A percentile compares a stretch with the other conserved stretches of the same genome.
Conservation (phyloP, 495 filamentous ascomycete species). For the Xylaria nigripes region DNA sequence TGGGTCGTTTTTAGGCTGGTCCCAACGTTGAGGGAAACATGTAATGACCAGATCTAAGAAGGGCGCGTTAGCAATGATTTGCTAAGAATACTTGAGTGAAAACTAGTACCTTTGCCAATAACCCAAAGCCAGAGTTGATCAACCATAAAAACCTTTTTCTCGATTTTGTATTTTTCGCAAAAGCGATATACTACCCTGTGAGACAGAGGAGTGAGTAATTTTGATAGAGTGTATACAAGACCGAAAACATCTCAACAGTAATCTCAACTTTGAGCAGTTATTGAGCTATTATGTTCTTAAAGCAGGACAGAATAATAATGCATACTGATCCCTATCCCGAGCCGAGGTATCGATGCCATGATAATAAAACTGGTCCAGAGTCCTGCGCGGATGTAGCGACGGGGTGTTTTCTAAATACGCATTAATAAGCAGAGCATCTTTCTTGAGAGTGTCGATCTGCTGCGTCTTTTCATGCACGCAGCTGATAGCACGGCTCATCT, state of each 20-base stretch:
- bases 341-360: constrained; percentile 60
- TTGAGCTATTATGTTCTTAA: background rate
- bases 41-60: constrained; percentile 51
- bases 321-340: constrained; percentile 54
- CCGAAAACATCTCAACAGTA: too few species aligned
- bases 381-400: constrained; percentile 57
- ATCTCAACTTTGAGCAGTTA: background rate
- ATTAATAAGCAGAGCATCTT: constrained; percentile 56
- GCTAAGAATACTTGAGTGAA: background rate
- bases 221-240: background rate
- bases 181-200: constrained; percentile 55
- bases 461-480: constrained; percentile 26
- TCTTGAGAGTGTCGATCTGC: constrained; percentile 23
- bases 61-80: constrained; percentile 3
- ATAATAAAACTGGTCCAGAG: constrained; percentile 65
- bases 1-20: constrained; percentile 61
- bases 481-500: constrained; percentile 55
- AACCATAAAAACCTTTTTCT: constrained; percentile 66
- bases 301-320: background rate
- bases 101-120: constrained; percentile 40
- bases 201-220: background rate
- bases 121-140: constrained; percentile 70
- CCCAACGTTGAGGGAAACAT: constrained; percentile 61
- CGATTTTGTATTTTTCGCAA: constrained; percentile 36
- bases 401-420: constrained; percentile 51